Base-by-base conservation (phyloP, 2,329 filamentous ascomycete genomes). In the Dendrostoma leiphaemia region DNA sequence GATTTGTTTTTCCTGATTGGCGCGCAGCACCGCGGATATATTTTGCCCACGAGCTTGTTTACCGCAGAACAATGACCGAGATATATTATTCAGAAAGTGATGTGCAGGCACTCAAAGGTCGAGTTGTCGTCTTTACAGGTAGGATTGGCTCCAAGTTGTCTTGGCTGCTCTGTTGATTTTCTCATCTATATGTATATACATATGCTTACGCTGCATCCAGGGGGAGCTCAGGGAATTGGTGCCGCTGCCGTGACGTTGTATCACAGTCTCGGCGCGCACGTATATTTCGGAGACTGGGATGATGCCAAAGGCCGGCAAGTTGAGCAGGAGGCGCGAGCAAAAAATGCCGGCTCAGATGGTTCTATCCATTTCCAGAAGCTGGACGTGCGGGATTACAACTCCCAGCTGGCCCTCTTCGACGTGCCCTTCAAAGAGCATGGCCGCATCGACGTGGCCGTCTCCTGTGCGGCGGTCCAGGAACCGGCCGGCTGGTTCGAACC, bases 371-470 rank as follows among this genome's bases (percentile, higher is more conserved):
- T 78, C 63, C 66, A 73, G 13, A 62, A 66, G 17, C 70, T 70
- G 29, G 75, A 81, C 62, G 75, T 79, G 8, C 69, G 70, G 9
- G 63, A 70, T 40, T 79, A 81, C 60, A 60, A 68, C n/a, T 70
- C 74, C 13, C 71, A 77, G 26, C 62, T 79, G 28, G 65, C 65
- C 3, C 65, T 81, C 4, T 81, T 80, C 62, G 71, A 77, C 23
- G 57, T 68, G 3, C 75, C 77, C 0, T 70, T 72, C 38, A 63
- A 71, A 6, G 69, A 66, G n/a, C 74, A 76, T 54, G 74, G 74
- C 3, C 67, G 66, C 6, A 69, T 81, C 21, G 78, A 82, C 54
- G 72, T 77, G 55, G 78, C 77, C 5, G 69, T 79, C 19, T 72
- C 73, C 4, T 75, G 71, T 29, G 78, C 78, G 1, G 78, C 74